These are phyloP conservation scores for Mortierella sp. DNA, from an alignment of 371 early-diverging fungal species.

Conservation along the genomic window DNA sequence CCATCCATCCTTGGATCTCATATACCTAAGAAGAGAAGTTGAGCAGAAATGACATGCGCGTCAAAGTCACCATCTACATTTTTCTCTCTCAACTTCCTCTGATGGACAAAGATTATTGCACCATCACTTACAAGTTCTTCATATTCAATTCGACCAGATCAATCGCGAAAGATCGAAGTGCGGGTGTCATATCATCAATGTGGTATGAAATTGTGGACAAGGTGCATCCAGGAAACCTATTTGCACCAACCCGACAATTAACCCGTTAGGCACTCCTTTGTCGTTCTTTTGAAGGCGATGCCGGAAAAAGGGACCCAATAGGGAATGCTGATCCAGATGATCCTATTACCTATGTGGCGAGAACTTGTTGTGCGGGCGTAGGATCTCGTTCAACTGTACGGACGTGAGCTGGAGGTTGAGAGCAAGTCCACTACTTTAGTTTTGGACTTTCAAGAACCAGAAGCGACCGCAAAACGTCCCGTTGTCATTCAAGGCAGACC, in stretches of 20 bases:
- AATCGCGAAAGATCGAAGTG: slow-evolving; percentile 58
- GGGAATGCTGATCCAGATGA: not conserved
- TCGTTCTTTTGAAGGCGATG: not conserved
- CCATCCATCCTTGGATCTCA: slow-evolving; percentile 68
- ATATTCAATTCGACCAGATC: slow-evolving; percentile 66
- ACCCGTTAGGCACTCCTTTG: not conserved
- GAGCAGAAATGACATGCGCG: not conserved
- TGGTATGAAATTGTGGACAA: slow-evolving; percentile 49
- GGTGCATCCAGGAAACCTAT: slow-evolving; percentile 26
- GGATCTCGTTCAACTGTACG: slow-evolving; percentile 32
- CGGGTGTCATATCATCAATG: slow-evolving; percentile 56
- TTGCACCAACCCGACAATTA: not conserved
- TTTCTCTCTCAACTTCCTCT: not conserved
- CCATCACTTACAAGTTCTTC: slow-evolving; percentile 58
- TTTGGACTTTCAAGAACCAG: not conserved
- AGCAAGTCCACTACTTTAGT: slow-evolving; percentile 1
- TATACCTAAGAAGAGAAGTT: slow-evolving; percentile 51
- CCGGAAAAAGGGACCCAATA: not conserved
- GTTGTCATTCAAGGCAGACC: slow-evolving; percentile 1
- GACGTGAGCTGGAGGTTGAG: slow-evolving; percentile 30
- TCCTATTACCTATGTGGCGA: slow-evolving; percentile 28
- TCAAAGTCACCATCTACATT: not conserved
- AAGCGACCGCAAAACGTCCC: not conserved
- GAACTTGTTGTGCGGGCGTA: slow-evolving; percentile 23
- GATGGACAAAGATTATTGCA: not conserved